These are phyloP conservation scores for Podospora australis DNA, from an alignment of 495 filamentous ascomycete genomes.

Conservation along the genomic window DNA sequence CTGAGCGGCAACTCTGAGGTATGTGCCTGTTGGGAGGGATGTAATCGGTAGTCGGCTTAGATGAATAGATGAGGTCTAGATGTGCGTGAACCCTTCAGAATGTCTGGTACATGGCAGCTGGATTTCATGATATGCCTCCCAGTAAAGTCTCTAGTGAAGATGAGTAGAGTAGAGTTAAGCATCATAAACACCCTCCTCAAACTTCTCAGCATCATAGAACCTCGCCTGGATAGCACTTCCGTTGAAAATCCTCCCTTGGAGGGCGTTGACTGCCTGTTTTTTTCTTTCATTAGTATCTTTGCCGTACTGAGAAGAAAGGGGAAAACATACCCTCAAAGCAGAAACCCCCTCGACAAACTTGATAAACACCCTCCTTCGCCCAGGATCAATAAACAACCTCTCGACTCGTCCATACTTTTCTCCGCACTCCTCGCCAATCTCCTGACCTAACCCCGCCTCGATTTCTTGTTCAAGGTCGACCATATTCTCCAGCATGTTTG, in stretches of 20 bases:
- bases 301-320: not conserved
- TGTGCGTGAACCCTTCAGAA: too few relatives aligned
- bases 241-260: conserved; percentile 78
- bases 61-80: too few relatives aligned
- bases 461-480: conserved; percentile 56
- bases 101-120: too few relatives aligned
- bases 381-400: conserved; percentile 63
- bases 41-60: too few relatives aligned
- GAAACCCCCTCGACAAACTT: conserved; percentile 78
- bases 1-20: too few relatives aligned
- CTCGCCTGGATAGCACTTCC: conserved; percentile 71
- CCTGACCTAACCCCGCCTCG: conserved; percentile 72
- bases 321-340: conserved; percentile 64
- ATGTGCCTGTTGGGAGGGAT: too few relatives aligned
- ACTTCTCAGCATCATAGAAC: conserved; percentile 76
- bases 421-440: conserved; percentile 89
- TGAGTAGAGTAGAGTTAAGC: too few relatives aligned
- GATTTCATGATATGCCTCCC: too few relatives aligned
- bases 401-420: conserved; percentile 87
- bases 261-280: conserved; percentile 75
- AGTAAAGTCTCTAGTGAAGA: too few relatives aligned
- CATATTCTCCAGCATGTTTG: conserved; percentile 78
- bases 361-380: conserved; percentile 65
- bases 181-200: conserved; percentile 64
- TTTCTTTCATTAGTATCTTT: not conserved